Evolutionary conservation across 2,329 filamentous ascomycete species (phyloP), one percentile per base, ranked within the genome.

Genomic region (Aotearoamyces nothofagi): DNA sequence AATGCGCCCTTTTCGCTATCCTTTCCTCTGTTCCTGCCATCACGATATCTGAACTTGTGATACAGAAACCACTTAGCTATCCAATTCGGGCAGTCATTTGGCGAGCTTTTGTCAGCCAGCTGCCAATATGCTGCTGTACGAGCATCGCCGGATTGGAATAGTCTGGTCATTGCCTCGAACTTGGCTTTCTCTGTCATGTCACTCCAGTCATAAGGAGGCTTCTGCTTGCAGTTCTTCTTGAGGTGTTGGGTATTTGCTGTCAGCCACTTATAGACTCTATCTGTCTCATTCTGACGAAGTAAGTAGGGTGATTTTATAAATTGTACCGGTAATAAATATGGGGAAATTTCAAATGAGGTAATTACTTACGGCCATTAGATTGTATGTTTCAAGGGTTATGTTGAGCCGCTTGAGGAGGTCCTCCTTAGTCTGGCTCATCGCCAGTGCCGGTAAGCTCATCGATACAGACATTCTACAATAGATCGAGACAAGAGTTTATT

Each of bases 221-320:
- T 39, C 3, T 38, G 35, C 35, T 43, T 45, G 38, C 41, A 41
- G 19, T 49, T 47, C 19, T 37, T 33, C 33, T 47, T 50, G 8
- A 50, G 31, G 25, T 50, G 44, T 15, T 24, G 23, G 30, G 37
- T 42, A 5, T 43, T 38, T 11, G 39, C 39, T 5, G 43, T 49
- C 15, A 50, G 33, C 42, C 41, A 42, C 27, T 40, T 39, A 25
- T 50, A 49, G 30, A 44, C 36, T 6, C 11, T 23, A 30, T 49
- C 44, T n/a, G 45, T 38, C 32, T 50, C 46, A 34, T 47, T 49
- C 46, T 50, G 27, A n/a, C n/a, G n/a, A n/a, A n/a, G n/a, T n/a
- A n/a, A n/a, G n/a, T n/a, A n/a, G n/a, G n/a, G n/a, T n/a, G n/a
- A n/a, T n/a, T n/a, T n/a, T n/a, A 24, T 31, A 9, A 14, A 6